Conservation (phyloP, 2,329 filamentous ascomycete genomes). For the Lithohypha guttulata region DNA sequence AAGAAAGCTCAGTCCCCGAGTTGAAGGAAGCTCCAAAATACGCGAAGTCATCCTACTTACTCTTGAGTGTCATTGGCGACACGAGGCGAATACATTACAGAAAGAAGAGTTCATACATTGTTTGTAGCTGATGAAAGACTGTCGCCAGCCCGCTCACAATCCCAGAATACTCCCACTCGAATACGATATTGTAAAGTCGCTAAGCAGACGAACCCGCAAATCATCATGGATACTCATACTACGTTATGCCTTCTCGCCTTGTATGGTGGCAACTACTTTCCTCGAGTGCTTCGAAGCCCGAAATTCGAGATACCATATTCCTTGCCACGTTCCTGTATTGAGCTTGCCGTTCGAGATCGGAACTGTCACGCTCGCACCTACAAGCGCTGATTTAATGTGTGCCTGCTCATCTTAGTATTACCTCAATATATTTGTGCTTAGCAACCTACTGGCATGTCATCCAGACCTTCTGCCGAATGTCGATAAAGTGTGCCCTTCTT, state of each 20-base stretch:
- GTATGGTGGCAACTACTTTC: constrained; percentile 83
- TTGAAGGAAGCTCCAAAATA: too few relatives aligned
- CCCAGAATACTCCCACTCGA: too few relatives aligned
- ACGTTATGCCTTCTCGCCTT: constrained; percentile 58
- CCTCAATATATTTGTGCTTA: not conserved
- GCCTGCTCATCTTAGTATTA: constrained; percentile 41
- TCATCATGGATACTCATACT: too few relatives aligned
- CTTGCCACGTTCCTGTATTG: constrained; percentile 51
- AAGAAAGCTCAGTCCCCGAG: too few relatives aligned
- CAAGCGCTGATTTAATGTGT: constrained; percentile 82
- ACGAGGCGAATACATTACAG: too few relatives aligned
- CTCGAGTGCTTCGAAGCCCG: constrained; percentile 63
- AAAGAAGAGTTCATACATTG: too few relatives aligned
- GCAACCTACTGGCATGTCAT: constrained; percentile 77
- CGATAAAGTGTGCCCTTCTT: constrained; percentile 66
- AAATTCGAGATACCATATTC: constrained; percentile 94
- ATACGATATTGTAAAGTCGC: too few relatives aligned
- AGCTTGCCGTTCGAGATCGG: constrained; percentile 80
- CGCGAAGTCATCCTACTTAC: too few relatives aligned
- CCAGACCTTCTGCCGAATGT: constrained; percentile 73
- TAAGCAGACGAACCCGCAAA: too few relatives aligned
- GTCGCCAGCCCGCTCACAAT: too few relatives aligned
- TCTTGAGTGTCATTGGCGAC: too few relatives aligned
- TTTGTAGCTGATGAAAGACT: too few relatives aligned
- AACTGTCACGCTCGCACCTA: constrained; percentile 81